phyloP scores from a whole-genome alignment of 2,329 filamentous ascomycete species.

The Claviceps monticola region DNA sequence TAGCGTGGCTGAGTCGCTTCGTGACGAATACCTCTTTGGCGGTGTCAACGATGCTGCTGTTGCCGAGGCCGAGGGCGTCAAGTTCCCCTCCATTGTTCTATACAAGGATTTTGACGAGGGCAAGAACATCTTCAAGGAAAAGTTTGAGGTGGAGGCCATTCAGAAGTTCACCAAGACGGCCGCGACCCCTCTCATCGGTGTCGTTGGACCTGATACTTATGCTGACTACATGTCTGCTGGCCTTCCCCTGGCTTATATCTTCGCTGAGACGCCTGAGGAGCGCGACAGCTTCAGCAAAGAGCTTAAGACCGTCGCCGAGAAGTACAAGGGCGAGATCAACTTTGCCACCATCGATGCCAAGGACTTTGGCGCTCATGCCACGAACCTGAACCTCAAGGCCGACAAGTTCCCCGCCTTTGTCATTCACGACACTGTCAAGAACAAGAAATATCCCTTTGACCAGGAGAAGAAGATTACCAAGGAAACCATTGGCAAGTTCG shows the following conservation, averaged over 20 bases:
- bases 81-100: slow-evolving; percentile 73
- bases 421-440: slow-evolving; percentile 90
- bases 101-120: slow-evolving; percentile 98
- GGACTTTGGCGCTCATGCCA: slow-evolving; percentile 84
- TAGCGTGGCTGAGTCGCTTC: slow-evolving; percentile 57
- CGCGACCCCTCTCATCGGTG: slow-evolving; percentile 81
- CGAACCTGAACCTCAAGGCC: slow-evolving; percentile 92
- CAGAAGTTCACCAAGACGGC: slow-evolving; percentile 71
- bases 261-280: slow-evolving; percentile 84
- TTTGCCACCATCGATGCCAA: slow-evolving; percentile 96
- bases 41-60: slow-evolving; percentile 70
- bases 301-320: slow-evolving; percentile 77
- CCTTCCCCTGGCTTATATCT: slow-evolving; percentile 93
- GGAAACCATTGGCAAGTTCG: slow-evolving; percentile 62
- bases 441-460: slow-evolving; percentile 93
- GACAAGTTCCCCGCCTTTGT: slow-evolving; percentile 95
- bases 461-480: slow-evolving; percentile 66
- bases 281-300: slow-evolving; percentile 62
- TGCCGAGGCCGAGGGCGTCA: slow-evolving; percentile 81
- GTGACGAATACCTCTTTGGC: slow-evolving; percentile 88
- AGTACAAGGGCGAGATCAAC: slow-evolving; percentile 90
- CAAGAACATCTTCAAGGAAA: slow-evolving; percentile 67
- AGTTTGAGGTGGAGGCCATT: slow-evolving; percentile 71
- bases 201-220: slow-evolving; percentile 96
- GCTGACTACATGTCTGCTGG: slow-evolving; percentile 84